Percentiles rank a stretch among this genome's conserved stretches.
These are phyloP conservation scores for Solanum tarijense DNA, from an alignment of 257 asterid species.

Conservation along the genomic window DNA sequence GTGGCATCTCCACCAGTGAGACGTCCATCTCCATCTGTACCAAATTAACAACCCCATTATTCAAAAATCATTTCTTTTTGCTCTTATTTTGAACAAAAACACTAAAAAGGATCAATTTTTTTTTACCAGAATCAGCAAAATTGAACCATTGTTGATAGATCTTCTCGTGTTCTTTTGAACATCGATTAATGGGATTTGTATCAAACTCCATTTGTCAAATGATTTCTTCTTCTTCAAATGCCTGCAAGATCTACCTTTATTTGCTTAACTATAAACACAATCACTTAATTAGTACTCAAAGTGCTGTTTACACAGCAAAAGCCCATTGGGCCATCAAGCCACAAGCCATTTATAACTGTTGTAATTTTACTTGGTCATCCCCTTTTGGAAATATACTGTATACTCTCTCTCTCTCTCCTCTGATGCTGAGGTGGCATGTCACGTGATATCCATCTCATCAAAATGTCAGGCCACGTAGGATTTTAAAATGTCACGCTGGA, in stretches of 20 bases:
- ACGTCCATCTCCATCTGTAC: constrained; percentile 87
- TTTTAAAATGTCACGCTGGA: no score
- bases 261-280: not conserved
- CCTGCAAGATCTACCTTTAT: not conserved
- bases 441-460: not conserved
- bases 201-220: constrained; percentile 60
- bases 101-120: not conserved
- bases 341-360: not conserved
- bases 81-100: not conserved
- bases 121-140: constrained; percentile 71
- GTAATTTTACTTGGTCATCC: not conserved
- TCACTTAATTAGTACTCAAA: not conserved
- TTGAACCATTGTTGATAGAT: constrained; percentile 77
- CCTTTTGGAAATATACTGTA: not conserved
- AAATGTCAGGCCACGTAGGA: not conserved
- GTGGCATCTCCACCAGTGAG: constrained; percentile 75
- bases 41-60: not conserved
- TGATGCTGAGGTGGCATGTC: not conserved
- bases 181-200: constrained; percentile 64
- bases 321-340: not conserved
- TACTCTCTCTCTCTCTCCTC: not conserved
- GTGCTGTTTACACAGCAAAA: not conserved
- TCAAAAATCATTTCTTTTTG: not conserved
- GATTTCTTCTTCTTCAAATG: not conserved
- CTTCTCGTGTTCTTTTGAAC: constrained; percentile 74